Evolutionary conservation across 2,329 filamentous ascomycete species (phyloP).

Genomic region (Colletotrichum godetiae): DNA sequence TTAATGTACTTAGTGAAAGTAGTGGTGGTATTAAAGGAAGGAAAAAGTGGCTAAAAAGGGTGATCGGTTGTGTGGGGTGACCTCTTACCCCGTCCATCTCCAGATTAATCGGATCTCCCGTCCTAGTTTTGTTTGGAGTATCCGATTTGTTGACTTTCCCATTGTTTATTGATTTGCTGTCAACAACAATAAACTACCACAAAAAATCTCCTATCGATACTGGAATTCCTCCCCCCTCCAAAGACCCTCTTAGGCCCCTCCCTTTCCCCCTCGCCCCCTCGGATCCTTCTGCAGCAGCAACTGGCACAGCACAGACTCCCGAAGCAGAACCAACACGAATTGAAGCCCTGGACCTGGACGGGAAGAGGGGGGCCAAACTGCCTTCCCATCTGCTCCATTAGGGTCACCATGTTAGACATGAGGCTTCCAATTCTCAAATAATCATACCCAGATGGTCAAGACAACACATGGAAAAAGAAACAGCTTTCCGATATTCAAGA

Average conservation of each 20-base stretch:
- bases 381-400: no score
- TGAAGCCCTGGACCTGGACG: neutral
- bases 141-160: constrained; percentile 10
- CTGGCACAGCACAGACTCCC: constrained; percentile 29
- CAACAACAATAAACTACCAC: neutral
- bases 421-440: neutral
- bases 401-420: neutral
- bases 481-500: neutral
- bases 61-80: no score
- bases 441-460: neutral
- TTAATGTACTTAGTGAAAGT: no score
- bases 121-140: constrained; percentile 8
- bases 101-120: neutral
- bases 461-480: neutral
- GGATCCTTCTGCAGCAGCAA: neutral
- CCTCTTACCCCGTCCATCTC: neutral
- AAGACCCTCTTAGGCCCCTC: constrained; percentile 4
- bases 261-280: neutral
- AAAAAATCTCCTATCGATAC: constrained; percentile 26
- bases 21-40: no score
- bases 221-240: neutral
- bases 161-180: constrained; percentile 9
- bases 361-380: neutral
- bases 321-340: neutral
- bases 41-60: no score